Evolutionary conservation across 164 flowering plant species (phyloP).

Genomic region (Annona squamosa): DNA sequence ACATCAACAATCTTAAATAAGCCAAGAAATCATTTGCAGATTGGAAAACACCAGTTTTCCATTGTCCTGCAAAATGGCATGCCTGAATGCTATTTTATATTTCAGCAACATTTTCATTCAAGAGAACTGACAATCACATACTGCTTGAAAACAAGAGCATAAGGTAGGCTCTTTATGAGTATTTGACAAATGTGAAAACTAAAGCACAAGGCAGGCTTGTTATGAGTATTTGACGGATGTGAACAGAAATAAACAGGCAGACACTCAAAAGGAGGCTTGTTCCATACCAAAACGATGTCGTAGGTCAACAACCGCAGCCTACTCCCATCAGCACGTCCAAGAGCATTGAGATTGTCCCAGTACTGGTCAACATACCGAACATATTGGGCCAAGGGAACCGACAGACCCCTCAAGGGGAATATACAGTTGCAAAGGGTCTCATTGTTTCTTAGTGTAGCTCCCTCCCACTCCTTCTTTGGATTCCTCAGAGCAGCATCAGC

Average conservation of each 20-base stretch:
- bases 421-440: slow-evolving; percentile 94
- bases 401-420: slow-evolving; percentile 87
- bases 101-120: background rate
- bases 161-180: too few relatives aligned
- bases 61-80: background rate
- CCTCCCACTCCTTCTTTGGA: slow-evolving; percentile 99
- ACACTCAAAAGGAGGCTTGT: background rate
- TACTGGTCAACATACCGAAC: slow-evolving; percentile 78
- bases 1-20: too few relatives aligned
- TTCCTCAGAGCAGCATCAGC: slow-evolving; percentile 89
- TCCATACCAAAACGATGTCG: slow-evolving; percentile 91
- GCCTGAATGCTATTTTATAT: background rate
- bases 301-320: slow-evolving; percentile 86
- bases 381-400: slow-evolving; percentile 75
- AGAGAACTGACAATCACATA: too few relatives aligned
- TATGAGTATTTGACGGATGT: too few relatives aligned
- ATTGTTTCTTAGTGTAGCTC: slow-evolving; percentile 90
- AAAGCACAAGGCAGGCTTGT: too few relatives aligned
- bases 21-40: too few relatives aligned
- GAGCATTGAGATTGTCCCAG: slow-evolving; percentile 93
- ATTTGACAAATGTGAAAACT: too few relatives aligned
- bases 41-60: background rate
- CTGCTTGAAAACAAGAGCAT: too few relatives aligned
- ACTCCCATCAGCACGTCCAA: slow-evolving; percentile 96
- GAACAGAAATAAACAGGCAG: background rate